phyloP scores from a whole-genome alignment of 75 land plant genomes.

The Ceratopteris richardii region DNA sequence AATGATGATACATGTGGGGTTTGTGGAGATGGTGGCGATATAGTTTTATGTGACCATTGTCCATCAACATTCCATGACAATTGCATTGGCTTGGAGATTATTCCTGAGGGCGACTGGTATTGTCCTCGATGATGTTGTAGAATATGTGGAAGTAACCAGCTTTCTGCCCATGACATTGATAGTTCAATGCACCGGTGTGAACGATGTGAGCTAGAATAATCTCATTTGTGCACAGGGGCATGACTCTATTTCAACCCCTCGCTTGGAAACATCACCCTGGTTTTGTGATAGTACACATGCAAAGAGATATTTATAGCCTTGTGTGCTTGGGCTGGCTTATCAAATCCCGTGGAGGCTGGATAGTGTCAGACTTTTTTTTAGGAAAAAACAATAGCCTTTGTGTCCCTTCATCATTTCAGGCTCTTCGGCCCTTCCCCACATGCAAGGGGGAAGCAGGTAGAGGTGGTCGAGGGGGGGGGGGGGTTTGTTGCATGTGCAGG shows the following conservation, averaged over 20 bases:
- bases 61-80: conserved; percentile 88
- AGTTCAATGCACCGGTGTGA: conserved; percentile 40
- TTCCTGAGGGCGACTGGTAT: conserved; percentile 89
- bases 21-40: conserved; percentile 92
- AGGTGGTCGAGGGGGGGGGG: too few relatives aligned
- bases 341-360: too few relatives aligned
- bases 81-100: conserved; percentile 61
- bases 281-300: not conserved
- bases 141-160: conserved; percentile 54
- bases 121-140: conserved; percentile 75
- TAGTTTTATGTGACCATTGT: conserved; percentile 93
- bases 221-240: conserved; percentile 1
- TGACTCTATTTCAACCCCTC: not conserved
- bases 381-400: too few relatives aligned
- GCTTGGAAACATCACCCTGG: not conserved
- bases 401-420: too few relatives aligned
- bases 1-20: conserved; percentile 93
- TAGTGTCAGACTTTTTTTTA: too few relatives aligned
- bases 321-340: too few relatives aligned
- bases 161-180: conserved; percentile 18
- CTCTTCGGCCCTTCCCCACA: too few relatives aligned
- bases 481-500: too few relatives aligned
- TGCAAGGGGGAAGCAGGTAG: too few relatives aligned
- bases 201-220: conserved; percentile 79
- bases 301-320: too few relatives aligned